Evolutionary conservation across 371 early-diverging fungal genomes (phyloP).

Genomic region (Zopfochytrium polystomum): DNA sequence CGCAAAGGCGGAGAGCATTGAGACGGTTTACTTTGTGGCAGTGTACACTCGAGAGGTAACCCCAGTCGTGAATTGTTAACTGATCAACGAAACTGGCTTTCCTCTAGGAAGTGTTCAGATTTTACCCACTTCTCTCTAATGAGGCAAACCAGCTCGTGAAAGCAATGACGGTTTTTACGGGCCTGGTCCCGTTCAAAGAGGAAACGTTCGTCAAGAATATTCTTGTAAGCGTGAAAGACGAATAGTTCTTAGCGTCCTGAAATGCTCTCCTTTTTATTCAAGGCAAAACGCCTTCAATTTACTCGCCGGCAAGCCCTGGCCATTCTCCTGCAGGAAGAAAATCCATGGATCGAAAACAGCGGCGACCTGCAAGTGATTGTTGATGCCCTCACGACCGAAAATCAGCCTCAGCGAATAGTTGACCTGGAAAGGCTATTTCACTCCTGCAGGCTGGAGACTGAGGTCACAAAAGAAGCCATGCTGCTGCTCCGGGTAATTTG

Average conservation of each 20-base stretch:
- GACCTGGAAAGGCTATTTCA: slow-evolving; percentile 46
- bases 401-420: slow-evolving; percentile 29
- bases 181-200: slow-evolving; percentile 30
- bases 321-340: slow-evolving; percentile 25
- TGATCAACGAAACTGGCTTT: neutral
- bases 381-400: slow-evolving; percentile 32
- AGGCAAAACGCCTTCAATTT: slow-evolving; percentile 18
- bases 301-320: slow-evolving; percentile 28
- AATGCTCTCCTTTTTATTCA: neutral
- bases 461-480: slow-evolving; percentile 42
- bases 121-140: slow-evolving; percentile 37
- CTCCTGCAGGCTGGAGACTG: slow-evolving; percentile 36
- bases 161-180: slow-evolving; percentile 19
- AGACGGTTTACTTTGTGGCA: no score
- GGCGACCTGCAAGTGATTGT: slow-evolving; percentile 29
- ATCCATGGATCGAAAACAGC: slow-evolving; percentile 40
- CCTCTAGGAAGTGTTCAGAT: slow-evolving; percentile 29
- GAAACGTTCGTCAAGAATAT: slow-evolving; percentile 30
- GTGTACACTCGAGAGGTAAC: no score
- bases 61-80: neutral
- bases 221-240: slow-evolving; percentile 16
- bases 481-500: slow-evolving; percentile 26
- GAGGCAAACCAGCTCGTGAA: slow-evolving; percentile 24
- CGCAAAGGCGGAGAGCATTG: no score
- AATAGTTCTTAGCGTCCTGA: neutral